phyloP scores from a whole-genome alignment of 73 alveolate species.

The Paramecium biaurelia region DNA sequence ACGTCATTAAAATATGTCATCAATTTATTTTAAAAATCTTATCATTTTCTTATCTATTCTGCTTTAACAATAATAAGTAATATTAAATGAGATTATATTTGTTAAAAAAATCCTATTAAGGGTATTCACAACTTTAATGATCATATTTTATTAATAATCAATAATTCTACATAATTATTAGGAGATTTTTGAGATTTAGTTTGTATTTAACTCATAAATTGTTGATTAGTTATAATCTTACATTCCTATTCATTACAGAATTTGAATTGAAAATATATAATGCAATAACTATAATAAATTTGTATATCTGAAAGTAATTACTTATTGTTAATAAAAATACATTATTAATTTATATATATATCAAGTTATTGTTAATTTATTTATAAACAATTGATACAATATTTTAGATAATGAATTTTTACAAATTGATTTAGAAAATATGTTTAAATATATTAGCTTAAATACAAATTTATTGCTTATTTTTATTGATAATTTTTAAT shows the following conservation, averaged over 20 bases:
- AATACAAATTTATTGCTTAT: no score
- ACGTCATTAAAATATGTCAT: background rate
- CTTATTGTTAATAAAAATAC: background rate
- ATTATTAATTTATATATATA: no score
- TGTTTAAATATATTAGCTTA: no score
- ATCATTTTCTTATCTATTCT: background rate
- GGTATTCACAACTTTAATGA: background rate
- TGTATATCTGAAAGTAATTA: background rate
- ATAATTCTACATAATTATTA: no score
- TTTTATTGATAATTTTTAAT: background rate
- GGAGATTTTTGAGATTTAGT: background rate
- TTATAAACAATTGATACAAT: background rate
- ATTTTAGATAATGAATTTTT: background rate
- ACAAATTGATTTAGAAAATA: background rate
- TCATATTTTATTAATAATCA: no score
- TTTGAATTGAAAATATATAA: background rate
- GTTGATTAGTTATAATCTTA: background rate
- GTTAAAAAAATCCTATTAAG: no score
- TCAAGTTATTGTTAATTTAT: no score
- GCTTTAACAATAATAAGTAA: background rate
- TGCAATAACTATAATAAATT: background rate
- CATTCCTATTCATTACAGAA: background rate
- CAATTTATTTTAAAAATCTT: background rate
- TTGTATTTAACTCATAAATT: no score
- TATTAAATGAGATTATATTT: no score